A percentile compares a stretch with the other conserved stretches of the same genome.
Evolutionary conservation across 768 basidiomycete genomes (phyloP).

Genomic region (Trametopsis cervina): DNA sequence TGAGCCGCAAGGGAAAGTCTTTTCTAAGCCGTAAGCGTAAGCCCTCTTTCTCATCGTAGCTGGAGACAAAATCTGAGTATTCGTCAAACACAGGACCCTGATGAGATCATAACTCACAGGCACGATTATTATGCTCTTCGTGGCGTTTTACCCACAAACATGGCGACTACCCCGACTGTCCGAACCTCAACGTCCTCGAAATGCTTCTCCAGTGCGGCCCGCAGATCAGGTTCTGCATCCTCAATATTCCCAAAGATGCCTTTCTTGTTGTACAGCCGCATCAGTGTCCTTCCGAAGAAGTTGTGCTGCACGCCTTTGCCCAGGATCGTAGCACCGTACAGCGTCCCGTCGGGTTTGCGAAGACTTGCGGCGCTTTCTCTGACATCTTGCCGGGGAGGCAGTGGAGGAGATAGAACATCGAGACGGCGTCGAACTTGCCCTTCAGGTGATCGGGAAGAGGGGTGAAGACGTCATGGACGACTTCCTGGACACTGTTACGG

Average conservation of each 20-base stretch:
- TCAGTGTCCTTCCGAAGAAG: slow-evolving; percentile 8
- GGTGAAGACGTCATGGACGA: slow-evolving; percentile 11
- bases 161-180: slow-evolving; percentile 12
- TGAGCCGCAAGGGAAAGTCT: no score
- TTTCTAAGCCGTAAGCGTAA: no score
- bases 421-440: slow-evolving; percentile 12
- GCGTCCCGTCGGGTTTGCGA: slow-evolving; percentile 9
- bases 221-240: slow-evolving; percentile 8
- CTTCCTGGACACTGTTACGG: slow-evolving; percentile 9
- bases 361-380: slow-evolving; percentile 11
- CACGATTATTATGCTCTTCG: no score
- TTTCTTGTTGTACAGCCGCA: slow-evolving; percentile 10
- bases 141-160: slow-evolving; percentile 14
- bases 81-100: no score
- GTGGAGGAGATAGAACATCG: slow-evolving; percentile 19
- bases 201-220: slow-evolving; percentile 4
- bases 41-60: no score
- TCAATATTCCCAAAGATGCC: slow-evolving; percentile 12
- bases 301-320: slow-evolving; percentile 14
- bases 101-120: no score
- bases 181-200: slow-evolving; percentile 17
- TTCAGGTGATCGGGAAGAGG: slow-evolving; percentile 11
- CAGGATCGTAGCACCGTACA: slow-evolving; percentile 18
- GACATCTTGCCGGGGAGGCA: slow-evolving; percentile 15
- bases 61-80: no score